Evolutionary conservation across 495 filamentous ascomycete genomes (phyloP), one percentile per base, ranked within the genome.

Genomic region (Annulohypoxylon stygium): DNA sequence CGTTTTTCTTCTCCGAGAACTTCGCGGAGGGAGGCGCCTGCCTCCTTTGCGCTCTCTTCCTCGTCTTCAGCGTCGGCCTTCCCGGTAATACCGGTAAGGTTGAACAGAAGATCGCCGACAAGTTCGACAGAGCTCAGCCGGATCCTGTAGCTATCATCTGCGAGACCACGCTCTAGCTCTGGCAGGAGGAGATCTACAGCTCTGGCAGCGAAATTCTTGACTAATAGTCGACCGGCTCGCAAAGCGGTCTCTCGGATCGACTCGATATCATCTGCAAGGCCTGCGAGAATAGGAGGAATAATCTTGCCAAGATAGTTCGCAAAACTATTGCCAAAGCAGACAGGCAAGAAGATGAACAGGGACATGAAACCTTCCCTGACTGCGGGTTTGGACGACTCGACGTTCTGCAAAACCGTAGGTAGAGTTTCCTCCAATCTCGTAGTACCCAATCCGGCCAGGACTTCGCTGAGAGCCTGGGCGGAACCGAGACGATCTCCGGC

Each of bases 331-430:
- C 96, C 96, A 78, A 99, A 99, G 82, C 96, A 99, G 65, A 97
- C 97, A 16, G 96, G 96, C 82, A 99, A 89, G 86, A 97, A 99
- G 72, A 99, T 98, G 83, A 99, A 99, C 45, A 99, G 87, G 30
- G 96, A 97, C 96, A 99, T 99, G 86, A 98, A 99, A 39, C 96
- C 96, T 85, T 99, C 96, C 68, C 96, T 90, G 67, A 98, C 93
- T 70, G 93, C 87, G 18, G 96, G 81, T 80, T 97, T 98, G 59
- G 93, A 87, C 76, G 96, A 98, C 71, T 92, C 89, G 58, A 97
- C 95, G 73, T 99, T 99, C 77, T 99, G 96, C 26, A 99, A 82
- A 68, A 99, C 97, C 6, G 96, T 98, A 55, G 96, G 97, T 60
- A 99, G 82, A 2, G 95, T 99, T 82, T 98, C 97, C 82, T 99